Percentiles rank a stretch among this genome's conserved stretches.
These are phyloP conservation scores for Xylariales sp. DNA, from an alignment of 2,329 filamentous ascomycete species.

Conservation along the genomic window DNA sequence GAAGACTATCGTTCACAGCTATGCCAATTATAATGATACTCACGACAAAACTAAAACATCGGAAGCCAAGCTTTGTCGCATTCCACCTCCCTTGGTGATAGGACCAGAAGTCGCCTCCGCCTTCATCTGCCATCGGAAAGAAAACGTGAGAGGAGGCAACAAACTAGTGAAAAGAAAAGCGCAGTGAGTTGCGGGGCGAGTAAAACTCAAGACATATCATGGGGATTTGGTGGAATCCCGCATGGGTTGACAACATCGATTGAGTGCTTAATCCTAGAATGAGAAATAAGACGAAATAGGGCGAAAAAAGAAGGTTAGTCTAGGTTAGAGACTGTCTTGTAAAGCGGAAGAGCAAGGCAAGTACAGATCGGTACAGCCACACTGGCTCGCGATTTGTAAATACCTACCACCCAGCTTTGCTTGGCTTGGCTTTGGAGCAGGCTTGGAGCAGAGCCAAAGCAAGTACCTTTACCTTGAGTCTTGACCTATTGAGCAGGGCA, in stretches of 20 bases:
- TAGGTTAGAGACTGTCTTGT: background rate
- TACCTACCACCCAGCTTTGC: too few relatives aligned
- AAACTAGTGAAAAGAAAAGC: background rate
- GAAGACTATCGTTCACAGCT: slow-evolving; percentile 12
- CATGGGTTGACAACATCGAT: background rate
- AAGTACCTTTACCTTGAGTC: too few relatives aligned
- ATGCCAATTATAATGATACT: slow-evolving; percentile 24
- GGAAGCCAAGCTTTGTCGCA: slow-evolving; percentile 22
- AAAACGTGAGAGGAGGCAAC: background rate
- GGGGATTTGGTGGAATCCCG: background rate
- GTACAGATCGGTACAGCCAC: background rate
- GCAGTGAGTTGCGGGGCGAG: slow-evolving; percentile 7
- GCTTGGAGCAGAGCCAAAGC: too few relatives aligned
- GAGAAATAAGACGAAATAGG: slow-evolving; percentile 1
- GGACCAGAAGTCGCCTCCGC: slow-evolving; percentile 17
- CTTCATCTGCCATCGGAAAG: slow-evolving; percentile 27
- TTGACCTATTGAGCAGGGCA: background rate
- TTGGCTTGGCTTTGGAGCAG: too few relatives aligned
- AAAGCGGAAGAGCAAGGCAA: background rate
- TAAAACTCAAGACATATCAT: slow-evolving; percentile 13
- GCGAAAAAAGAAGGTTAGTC: background rate
- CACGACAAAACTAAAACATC: slow-evolving; percentile 21
- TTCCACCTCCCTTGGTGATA: slow-evolving; percentile 32
- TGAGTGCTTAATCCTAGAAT: slow-evolving; percentile 7
- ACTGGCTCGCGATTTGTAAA: background rate